phyloP scores from a whole-genome alignment of 306 rosid species.

The Fragaria vesca region DNA sequence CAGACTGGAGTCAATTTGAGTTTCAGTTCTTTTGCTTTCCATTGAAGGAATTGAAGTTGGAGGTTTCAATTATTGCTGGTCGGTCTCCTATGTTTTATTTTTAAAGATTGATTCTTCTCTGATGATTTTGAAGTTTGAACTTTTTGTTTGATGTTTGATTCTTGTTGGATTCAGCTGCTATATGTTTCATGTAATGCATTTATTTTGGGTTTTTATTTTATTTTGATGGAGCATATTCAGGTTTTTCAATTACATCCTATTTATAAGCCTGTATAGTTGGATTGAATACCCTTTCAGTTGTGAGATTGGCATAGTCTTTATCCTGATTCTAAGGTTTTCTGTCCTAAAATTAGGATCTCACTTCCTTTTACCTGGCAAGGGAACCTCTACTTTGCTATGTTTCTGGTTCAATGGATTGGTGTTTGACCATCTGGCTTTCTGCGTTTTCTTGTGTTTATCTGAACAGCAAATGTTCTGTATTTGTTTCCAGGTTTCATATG shows the following conservation, averaged over 20 bases:
- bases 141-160: background rate
- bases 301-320: constrained; percentile 16
- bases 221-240: background rate
- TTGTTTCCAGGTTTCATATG: constrained; percentile 38
- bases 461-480: constrained; percentile 21
- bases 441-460: constrained; percentile 18
- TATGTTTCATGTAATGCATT: background rate
- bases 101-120: background rate
- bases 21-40: background rate
- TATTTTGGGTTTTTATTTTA: background rate
- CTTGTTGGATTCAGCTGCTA: background rate
- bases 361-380: constrained; percentile 18
- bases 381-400: constrained; percentile 8
- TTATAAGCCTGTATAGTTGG: constrained; percentile 5
- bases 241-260: background rate
- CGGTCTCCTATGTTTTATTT: background rate
- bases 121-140: background rate
- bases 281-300: constrained; percentile 17
- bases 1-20: background rate
- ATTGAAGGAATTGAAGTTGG: constrained; percentile 6
- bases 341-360: constrained; percentile 15
- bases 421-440: constrained; percentile 21
- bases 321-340: constrained; percentile 19
- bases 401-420: constrained; percentile 18
- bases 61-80: constrained; percentile 20